Base-by-base conservation (phyloP, 805 yeast species). In the Starmerella bombicola region DNA sequence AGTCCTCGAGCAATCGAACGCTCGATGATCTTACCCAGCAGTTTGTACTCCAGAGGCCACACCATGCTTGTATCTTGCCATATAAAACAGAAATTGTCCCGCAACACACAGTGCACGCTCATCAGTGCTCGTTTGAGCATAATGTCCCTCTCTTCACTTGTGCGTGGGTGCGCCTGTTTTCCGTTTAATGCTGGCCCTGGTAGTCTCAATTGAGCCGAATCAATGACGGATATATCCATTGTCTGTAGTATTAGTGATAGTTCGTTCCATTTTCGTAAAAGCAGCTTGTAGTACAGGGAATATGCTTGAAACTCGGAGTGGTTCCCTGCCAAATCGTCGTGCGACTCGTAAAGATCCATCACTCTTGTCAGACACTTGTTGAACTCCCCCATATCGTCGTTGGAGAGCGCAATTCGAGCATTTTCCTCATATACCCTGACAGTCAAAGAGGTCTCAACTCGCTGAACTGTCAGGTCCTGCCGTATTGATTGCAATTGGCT, bases 391-490 rank as follows among this genome's bases (percentile, higher is more conserved):
- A 88, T 62, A 59, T 88, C 98, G 30, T 72, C 69, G 55, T 80
- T 77, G 50, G 76, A 80, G 29, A 88, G 69, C 0, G 96, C 93
- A n/a, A 86, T 65, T 36, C 85, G 72, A 3, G 91, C 91, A 59
- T 88, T 93, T 3, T 76, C 70, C 59, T 84, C 91, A 59, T 91
- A 88, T 0, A 84, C 94, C 40, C 63, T 55, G 5, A 84, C 72
- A 0, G 95, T 73, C 55, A 91, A 81, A 33, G 71, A 76, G 53
- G 75, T 75, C 52, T 78, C 78, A 33, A 88, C 77, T 55, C 80
- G 80, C 61, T 88, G 98, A 8, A 88, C 96, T 3, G 93, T 81
- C 48, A 88, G 62, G 61, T 88, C 98, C 60, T 88, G 98, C 52
- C 98, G 68, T 45, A 91, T 70, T 0, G 96, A 81, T 60, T 86